Evolutionary conservation across 306 rosid genomes (phyloP), one percentile per base, ranked within the genome.

Genomic region (Medicago ruthenica): DNA sequence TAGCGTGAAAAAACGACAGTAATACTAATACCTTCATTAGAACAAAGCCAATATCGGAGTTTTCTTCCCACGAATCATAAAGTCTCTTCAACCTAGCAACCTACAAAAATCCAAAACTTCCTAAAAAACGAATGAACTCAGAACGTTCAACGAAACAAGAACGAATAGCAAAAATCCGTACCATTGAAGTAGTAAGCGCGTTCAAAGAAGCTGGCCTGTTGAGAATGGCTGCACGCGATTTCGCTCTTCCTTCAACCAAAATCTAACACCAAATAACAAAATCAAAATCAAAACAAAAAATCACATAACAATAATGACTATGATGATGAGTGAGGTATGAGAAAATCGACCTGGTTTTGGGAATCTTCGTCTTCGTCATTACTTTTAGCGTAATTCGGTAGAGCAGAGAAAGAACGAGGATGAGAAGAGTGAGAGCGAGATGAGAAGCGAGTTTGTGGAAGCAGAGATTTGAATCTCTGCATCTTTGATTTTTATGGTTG

Each of bases 11-110:
- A 80, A 82, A 5, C 36, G 40, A 77, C 4, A 21, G 27, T n/a
- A 20, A 67, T 85, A 92, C 11, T 11, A 59, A 24, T 61, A 61
- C 98, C 99, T 92, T 96, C 98, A 92, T 88, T 68, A 90, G 75
- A 70, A 92, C 96, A 85, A 96, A 89, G 59, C 97, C 97, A 79
- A 96, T 90, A 75, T 86, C 87, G 8, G 97, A 84, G 79, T 89
- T 90, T 50, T 92, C 99, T 88, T 96, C 97, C 98, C 98, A 92
- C 22, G 98, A 96, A 81, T 91, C 96, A 79, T 96, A 92, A 16
- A 92, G 81, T 72, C 96, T 89, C 93, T 86, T 96, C 67, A 92
- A 80, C 66, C 96, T 87, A 58, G 88, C 88, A 53, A 83, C 93
- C 99, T 96, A 78, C 16, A 42, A 84, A 83, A 83, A 74, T 27